Base-by-base conservation (phyloP, 2,329 filamentous ascomycete species). In the Venturia asperata region DNA sequence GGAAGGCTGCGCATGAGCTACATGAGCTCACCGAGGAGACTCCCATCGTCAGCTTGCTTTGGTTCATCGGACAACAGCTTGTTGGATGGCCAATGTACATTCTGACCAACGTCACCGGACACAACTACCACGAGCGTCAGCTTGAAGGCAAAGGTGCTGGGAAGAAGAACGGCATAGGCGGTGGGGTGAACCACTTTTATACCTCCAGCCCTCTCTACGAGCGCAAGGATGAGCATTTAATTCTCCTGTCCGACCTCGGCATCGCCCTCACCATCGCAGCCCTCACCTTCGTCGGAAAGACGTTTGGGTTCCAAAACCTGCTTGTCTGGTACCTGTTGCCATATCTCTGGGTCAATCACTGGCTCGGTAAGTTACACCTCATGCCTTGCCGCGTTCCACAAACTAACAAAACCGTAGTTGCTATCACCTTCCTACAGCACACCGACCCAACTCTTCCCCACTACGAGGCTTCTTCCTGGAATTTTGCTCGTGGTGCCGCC, bases 281-380 rank as follows among this genome's bases (percentile, higher is more conserved):
- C 63, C 83, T 96, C 67, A 83, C 84, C 77, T 83, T 82, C 72
- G 81, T 97, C 69, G 87, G 87, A 72, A 86, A 86, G 77, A 89
- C 78, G 65, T 97, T 88, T 71, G 94, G 94, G 73, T 93, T 87
- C 82, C 76, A 81, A 74, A 97, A 97, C 82, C 82, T 97, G 76
- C 80, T 90, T 67, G 89, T 99, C 68, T 97, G 94, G 93, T 99
- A 99, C 80, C 87, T 92, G 73, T 74, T 95, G 66, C 94, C 94
- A 45, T 99, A 97, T 77, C 83, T 97, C 67, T 97, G 93, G 93
- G 92, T 97, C 65, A 96, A 97, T 85, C 92, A 97, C 85, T 97
- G 93, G 93, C 89, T 97, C 65, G 90, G 91, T 94, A 87, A 83
- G 90, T 84, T 58, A 49, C 39, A n/a, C n/a, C 52, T 19, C 17